A percentile compares a stretch with the other conserved stretches of the same genome.
These are phyloP conservation scores for Seiridium unicorne DNA, from an alignment of 2,329 filamentous ascomycete genomes.

Conservation along the genomic window DNA sequence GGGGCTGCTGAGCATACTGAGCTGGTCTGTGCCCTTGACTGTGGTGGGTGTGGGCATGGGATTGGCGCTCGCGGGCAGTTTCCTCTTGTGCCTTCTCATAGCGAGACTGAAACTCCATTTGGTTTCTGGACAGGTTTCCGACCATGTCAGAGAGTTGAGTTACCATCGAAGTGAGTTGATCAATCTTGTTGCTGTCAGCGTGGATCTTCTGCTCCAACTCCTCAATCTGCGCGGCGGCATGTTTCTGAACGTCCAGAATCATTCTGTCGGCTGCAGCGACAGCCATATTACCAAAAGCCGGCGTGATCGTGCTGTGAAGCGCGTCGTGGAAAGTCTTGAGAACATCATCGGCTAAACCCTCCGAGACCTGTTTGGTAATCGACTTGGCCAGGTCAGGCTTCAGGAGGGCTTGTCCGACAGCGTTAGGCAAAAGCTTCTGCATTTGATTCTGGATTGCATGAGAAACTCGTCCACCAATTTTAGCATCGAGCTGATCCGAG, in stretches of 20 bases:
- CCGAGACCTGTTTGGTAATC: constrained; percentile 70
- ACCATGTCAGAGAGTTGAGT: constrained; percentile 67
- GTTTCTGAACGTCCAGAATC: constrained; percentile 65
- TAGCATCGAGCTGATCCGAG: constrained; percentile 67
- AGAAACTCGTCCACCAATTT: constrained; percentile 66
- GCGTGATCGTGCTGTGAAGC: constrained; percentile 62
- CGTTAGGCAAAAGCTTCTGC: constrained; percentile 65
- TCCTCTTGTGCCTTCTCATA: constrained; percentile 58
- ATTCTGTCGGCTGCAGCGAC: constrained; percentile 66
- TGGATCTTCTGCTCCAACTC: constrained; percentile 50
- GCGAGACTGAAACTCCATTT: constrained; percentile 67
- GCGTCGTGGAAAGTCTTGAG: constrained; percentile 65
- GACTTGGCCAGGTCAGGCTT: constrained; percentile 70
- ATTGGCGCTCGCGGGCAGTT: constrained; percentile 38
- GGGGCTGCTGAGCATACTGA: constrained; percentile 17
- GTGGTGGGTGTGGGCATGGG: constrained; percentile 7
- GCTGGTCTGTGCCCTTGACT: constrained; percentile 4
- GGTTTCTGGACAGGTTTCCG: constrained; percentile 65
- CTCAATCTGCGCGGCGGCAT: constrained; percentile 50
- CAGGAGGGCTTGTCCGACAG: constrained; percentile 67
- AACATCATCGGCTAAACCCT: constrained; percentile 64
- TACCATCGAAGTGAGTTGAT: constrained; percentile 68
- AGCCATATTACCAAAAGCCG: constrained; percentile 64
- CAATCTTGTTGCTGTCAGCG: constrained; percentile 63
- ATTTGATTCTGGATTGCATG: constrained; percentile 70